Evolutionary conservation across 495 filamentous ascomycete species (phyloP).

Genomic region (Hypomontagnella monticulosa): DNA sequence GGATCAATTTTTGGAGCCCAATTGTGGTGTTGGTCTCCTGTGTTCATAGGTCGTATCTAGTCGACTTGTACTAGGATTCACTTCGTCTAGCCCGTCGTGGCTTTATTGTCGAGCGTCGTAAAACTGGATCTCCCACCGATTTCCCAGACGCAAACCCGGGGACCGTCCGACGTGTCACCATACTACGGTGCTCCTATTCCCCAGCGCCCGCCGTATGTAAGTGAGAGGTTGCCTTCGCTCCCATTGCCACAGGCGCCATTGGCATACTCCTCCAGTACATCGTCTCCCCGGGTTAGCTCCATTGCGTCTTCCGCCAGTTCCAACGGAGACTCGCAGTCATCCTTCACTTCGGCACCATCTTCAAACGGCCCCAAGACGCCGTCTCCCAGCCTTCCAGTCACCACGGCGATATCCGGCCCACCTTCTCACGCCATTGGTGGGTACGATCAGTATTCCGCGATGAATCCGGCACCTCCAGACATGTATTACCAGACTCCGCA

Average conservation of each 20-base stretch:
- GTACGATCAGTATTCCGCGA: conserved; percentile 73
- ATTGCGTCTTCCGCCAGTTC: conserved; percentile 66
- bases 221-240: conserved; percentile 81
- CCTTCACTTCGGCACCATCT: conserved; percentile 63
- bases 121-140: conserved; percentile 99
- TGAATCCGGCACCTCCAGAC: conserved; percentile 85
- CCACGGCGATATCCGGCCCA: conserved; percentile 52
- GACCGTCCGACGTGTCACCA: conserved; percentile 74
- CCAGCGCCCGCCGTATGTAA: conserved; percentile 71
- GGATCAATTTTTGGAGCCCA: conserved; percentile 16
- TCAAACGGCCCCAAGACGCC: conserved; percentile 68
- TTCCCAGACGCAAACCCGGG: conserved; percentile 89
- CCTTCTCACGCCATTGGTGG: conserved; percentile 54
- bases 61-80: conserved; percentile 33
- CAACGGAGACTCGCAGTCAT: conserved; percentile 62
- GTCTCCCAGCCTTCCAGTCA: conserved; percentile 58
- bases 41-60: conserved; percentile 29
- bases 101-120: conserved; percentile 69
- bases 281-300: conserved; percentile 75
- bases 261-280: conserved; percentile 70
- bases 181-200: conserved; percentile 79
- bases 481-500: conserved; percentile 81
- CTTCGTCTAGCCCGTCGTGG: conserved; percentile 48
- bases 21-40: conserved; percentile 30
- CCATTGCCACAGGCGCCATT: conserved; percentile 72